Conservation (phyloP, 495 filamentous ascomycete species). For the Penicillium canescens region DNA sequence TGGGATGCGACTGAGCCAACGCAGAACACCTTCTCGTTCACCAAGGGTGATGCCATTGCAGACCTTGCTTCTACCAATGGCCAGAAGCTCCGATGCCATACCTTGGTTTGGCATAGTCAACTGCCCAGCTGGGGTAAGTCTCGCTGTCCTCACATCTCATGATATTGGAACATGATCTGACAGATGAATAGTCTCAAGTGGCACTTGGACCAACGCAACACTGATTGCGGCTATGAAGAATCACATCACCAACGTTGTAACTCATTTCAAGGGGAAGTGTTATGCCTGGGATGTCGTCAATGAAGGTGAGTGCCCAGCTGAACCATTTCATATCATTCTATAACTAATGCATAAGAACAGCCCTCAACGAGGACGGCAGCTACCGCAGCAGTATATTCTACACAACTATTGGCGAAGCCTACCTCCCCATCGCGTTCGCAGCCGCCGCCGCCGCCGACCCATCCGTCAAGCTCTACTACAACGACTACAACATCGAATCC, state of each 20-base stretch:
- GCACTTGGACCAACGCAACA: conserved; percentile 53
- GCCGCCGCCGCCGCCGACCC: conserved; percentile 51
- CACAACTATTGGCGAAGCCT: conserved; percentile 42
- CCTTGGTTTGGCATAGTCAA: conserved; percentile 63
- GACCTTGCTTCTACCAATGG: conserved; percentile 51
- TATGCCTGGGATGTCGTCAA: conserved; percentile 46
- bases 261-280: conserved; percentile 57
- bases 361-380: conserved; percentile 48
- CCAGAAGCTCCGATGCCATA: conserved; percentile 59
- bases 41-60: conserved; percentile 49
- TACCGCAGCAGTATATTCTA: conserved; percentile 45
- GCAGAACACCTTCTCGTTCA: conserved; percentile 50
- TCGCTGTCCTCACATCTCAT: not conserved
- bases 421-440: conserved; percentile 46
- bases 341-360: conserved; percentile 11
- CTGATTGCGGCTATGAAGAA: conserved; percentile 52
- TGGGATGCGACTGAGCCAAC: conserved; percentile 54
- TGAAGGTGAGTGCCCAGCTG: conserved; percentile 27
- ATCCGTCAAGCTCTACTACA: conserved; percentile 62
- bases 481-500: conserved; percentile 66
- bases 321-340: not conserved
- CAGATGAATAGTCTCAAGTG: conserved; percentile 40
- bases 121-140: conserved; percentile 55
- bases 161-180: conserved; percentile 5
- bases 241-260: conserved; percentile 53